These are phyloP conservation scores for Saccharomyces hybrid DNA, from an alignment of 1,139 yeast species.

Conservation along the genomic window DNA sequence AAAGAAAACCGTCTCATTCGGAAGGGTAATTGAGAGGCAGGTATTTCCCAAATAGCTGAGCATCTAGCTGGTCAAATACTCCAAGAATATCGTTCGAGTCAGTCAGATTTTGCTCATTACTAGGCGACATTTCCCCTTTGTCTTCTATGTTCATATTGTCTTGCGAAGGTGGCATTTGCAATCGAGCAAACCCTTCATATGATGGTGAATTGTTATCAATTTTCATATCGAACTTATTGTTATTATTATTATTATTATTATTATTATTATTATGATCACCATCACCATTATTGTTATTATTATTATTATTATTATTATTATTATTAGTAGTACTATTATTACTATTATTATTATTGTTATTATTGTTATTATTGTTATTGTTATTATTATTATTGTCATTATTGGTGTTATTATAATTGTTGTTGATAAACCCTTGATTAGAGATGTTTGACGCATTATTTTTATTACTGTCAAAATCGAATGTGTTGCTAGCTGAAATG, in stretches of 20 bases:
- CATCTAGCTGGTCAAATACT: constrained; percentile 73
- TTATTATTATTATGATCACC: neutral
- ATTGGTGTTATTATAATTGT: neutral
- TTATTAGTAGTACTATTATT: no score
- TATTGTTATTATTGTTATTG: neutral
- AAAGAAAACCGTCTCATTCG: neutral
- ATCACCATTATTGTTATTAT: neutral
- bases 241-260: neutral
- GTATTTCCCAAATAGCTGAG: constrained; percentile 75
- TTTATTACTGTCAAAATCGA: neutral
- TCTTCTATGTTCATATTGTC: neutral
- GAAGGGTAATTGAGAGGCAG: constrained; percentile 39
- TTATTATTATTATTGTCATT: neutral
- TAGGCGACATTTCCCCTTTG: neutral
- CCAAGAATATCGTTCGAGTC: constrained; percentile 55
- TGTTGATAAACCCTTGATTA: neutral
- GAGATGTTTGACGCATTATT: neutral
- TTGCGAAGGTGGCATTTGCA: constrained; percentile 3
- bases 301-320: neutral
- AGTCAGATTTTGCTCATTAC: constrained; percentile 9
- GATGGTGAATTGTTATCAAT: neutral
- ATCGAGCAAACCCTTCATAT: neutral
- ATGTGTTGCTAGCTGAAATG: neutral
- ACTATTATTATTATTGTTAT: neutral
- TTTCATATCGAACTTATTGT: neutral